A percentile compares a stretch with the other conserved stretches of the same genome.
Evolutionary conservation across 108 stramenopile genomes (phyloP).

Genomic region (Cyclostephanos invisitatus): DNA sequence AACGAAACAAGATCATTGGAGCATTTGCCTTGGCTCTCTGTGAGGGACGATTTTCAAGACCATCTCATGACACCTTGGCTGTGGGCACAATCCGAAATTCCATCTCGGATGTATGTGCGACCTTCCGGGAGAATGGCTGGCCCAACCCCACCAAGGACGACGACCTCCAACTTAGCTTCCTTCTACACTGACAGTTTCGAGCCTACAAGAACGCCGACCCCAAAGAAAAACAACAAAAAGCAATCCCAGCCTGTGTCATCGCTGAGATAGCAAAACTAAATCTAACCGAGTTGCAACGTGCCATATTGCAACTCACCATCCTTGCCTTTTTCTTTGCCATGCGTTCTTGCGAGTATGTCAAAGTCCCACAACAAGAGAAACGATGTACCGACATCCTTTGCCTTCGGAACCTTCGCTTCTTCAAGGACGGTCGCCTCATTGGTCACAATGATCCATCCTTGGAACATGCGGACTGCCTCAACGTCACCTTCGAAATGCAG

Average conservation of each 20-base stretch:
- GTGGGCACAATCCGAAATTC: conserved; percentile 17
- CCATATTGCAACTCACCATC: too few species aligned
- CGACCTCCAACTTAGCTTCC: too few species aligned
- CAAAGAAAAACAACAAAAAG: conserved; percentile 22
- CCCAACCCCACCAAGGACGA: too few species aligned
- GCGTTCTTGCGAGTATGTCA: not conserved
- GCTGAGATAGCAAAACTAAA: too few species aligned
- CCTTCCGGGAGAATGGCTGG: conserved; percentile 44
- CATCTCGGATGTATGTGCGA: conserved; percentile 16
- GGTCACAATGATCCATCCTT: too few species aligned
- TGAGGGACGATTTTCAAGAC: conserved; percentile 4
- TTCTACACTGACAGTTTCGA: too few species aligned
- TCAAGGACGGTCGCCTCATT: too few species aligned
- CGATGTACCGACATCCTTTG: not conserved
- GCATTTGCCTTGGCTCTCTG: conserved; percentile 27
- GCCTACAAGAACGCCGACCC: conserved; percentile 24
- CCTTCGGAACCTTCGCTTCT: too few species aligned
- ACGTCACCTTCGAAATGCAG: too few species aligned
- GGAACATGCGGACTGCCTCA: too few species aligned
- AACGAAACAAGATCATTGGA: conserved; percentile 10
- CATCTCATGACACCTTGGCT: conserved; percentile 18
- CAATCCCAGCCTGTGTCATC: conserved; percentile 9
- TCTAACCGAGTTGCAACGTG: too few species aligned
- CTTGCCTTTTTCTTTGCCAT: not conserved
- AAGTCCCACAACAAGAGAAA: not conserved